These are phyloP conservation scores for Pyrenula massariospora DNA, from an alignment of 495 filamentous ascomycete species.

Conservation along the genomic window DNA sequence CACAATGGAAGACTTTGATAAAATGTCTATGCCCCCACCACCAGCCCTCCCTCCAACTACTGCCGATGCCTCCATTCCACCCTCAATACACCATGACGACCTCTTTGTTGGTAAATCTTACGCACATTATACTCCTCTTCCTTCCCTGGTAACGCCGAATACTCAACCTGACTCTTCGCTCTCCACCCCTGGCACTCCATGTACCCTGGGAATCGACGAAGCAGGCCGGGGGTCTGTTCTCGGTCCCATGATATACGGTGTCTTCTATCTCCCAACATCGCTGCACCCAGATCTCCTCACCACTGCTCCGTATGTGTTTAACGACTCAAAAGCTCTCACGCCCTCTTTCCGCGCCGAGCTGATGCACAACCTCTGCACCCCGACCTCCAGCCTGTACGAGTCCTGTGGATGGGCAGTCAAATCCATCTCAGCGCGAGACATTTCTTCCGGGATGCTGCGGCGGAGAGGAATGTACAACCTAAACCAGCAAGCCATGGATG, in stretches of 20 bases:
- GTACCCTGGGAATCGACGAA: conserved; percentile 85
- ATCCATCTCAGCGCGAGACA: conserved; percentile 74
- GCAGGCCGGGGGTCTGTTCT: conserved; percentile 90
- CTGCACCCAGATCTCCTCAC: conserved; percentile 63
- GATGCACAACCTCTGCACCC: conserved; percentile 63
- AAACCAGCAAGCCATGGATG: conserved; percentile 96
- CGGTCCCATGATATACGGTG: conserved; percentile 93
- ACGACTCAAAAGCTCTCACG: conserved; percentile 84
- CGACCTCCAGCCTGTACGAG: conserved; percentile 46
- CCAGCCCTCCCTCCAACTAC: not conserved
- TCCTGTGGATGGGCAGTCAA: conserved; percentile 75
- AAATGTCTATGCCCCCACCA: not conserved
- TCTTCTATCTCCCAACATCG: conserved; percentile 67
- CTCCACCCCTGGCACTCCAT: conserved; percentile 25
- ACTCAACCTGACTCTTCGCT: conserved; percentile 9
- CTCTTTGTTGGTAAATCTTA: conserved; percentile 69
- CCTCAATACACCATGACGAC: conserved; percentile 52
- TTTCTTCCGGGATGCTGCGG: conserved; percentile 67
- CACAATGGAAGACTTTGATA: not conserved
- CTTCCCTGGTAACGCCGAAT: conserved; percentile 31
- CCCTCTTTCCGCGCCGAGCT: conserved; percentile 59
- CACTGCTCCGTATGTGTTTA: conserved; percentile 59
- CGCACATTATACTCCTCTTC: conserved; percentile 70
- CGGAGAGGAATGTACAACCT: conserved; percentile 68
- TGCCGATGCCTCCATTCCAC: conserved; percentile 53